Base-by-base conservation (phyloP, 495 filamentous ascomycete genomes). In the Chaetomium fimeti region DNA sequence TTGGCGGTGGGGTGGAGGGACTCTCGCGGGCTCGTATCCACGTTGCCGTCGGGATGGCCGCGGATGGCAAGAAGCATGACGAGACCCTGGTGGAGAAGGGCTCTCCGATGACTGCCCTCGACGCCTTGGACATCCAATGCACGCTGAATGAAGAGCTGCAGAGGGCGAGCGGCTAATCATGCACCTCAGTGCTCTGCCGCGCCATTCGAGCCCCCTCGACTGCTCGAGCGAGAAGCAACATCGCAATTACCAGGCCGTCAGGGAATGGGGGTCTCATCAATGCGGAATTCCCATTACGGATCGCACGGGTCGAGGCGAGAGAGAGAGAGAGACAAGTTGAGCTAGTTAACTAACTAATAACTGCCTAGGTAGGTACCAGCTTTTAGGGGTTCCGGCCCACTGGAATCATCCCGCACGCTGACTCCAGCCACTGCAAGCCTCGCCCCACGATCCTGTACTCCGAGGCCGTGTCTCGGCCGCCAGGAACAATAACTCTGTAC, bases 211-310 rank as follows among this genome's bases (percentile, higher is more conserved):
- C 16, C 40, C 12, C 16, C 40, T n/a, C 16, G 38, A 47, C 25
- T 45, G 25, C 29, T 40, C n/a, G 32, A 22, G 9, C 22, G 38
- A 55, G 53, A 64, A 64, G 62, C 62, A 64, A 58, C 62, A 64
- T 64, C 62, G 62, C 62, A 64, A 64, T 64, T 51, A 64, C 54
- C 62, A 64, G 32, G 62, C 53, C 54, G 62, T 54, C 54, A 54
- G 25, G 53, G 53, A 64, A 57, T 42, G 61, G 45, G 42, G n/a
- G 18, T 24, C 45, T 64, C 40, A 47, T 62, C 28, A 54, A 49
- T 48, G 51, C 40, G 52, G 45, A 57, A 57, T 63, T 47, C 42
- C 42, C 25, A 32, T 40, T 22, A 16, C 20, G 36, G 54, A 42
- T 24, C 27, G 16, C 24, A 36, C 9, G 42, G 59, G 49, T 18